Evolutionary conservation across 2,329 filamentous ascomycete genomes (phyloP), one percentile per base, ranked within the genome.

Genomic region (Aureobasidium sp.): DNA sequence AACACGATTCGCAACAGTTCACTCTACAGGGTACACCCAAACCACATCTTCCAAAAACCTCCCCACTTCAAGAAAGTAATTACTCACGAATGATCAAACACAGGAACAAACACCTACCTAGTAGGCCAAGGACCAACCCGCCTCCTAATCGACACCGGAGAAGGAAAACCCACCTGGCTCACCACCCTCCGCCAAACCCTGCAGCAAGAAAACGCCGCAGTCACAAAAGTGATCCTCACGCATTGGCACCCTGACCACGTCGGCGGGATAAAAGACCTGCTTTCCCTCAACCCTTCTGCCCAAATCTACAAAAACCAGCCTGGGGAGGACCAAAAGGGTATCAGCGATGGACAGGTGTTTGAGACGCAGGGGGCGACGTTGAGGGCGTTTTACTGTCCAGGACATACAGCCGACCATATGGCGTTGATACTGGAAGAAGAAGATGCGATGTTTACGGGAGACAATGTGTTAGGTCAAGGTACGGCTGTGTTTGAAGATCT

Each of bases 101-200:
- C n/a, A 79, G 77, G 90, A 57, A 96, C 93, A 60, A 98, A 98
- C 69, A 98, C 93, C 29, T 98, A 98, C 68, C 79, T 98, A 16
- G 65, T 98, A 55, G 93, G 93, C 55, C 83, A 79, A 6, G 91
- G 90, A 3, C 67, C 73, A 5, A 70, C 73, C 6, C 83, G 93
- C 8, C 77, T 97, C 55, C 79, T 98, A 19, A 82, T 98, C 63
- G 93, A 98, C 70, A 95, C 90, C 0, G 93, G 87, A 44, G 85
- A 95, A 68, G 93, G 91, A 41, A 79, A 75, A 55, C 79, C 83
- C 2, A 76, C 79, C 29, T 98, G 91, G 91, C 76, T 81, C 37
- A 68, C 76, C 0, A 78, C 80, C 0, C 70, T 98, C 30, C 78
- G 79, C 58, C 70, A 74, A 3, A 80, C 84, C 0, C 76, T 97